phyloP scores from a whole-genome alignment of 495 filamentous ascomycete genomes.

The Elaphomyces granulatus region DNA sequence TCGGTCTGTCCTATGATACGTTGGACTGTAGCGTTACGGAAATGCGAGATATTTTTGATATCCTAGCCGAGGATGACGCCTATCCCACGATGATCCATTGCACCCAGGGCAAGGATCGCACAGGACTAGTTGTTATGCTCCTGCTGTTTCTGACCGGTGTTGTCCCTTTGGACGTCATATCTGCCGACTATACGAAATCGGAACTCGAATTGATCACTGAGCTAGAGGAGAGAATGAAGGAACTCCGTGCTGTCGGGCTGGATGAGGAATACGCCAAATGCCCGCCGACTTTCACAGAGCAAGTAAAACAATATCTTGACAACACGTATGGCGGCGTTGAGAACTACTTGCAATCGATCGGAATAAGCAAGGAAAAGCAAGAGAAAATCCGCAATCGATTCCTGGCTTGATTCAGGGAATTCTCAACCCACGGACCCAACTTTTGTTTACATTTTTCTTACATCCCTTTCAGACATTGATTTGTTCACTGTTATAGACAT shows the following conservation, averaged over 20 bases:
- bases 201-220: slow-evolving; percentile 46
- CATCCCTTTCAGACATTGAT: no score
- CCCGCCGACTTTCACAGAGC: slow-evolving; percentile 38
- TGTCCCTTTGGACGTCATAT: slow-evolving; percentile 41
- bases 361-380: slow-evolving; percentile 32
- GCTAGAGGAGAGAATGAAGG: slow-evolving; percentile 44
- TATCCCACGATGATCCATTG: slow-evolving; percentile 63
- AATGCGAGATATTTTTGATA: slow-evolving; percentile 42
- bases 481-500: neutral
- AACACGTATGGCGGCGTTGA: slow-evolving; percentile 44
- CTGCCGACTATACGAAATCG: slow-evolving; percentile 52
- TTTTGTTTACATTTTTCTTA: no score
- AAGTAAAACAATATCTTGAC: slow-evolving; percentile 36
- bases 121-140: slow-evolving; percentile 56
- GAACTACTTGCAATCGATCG: slow-evolving; percentile 44
- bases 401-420: slow-evolving; percentile 9
- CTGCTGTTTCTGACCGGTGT: slow-evolving; percentile 40
- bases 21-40: slow-evolving; percentile 48
- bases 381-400: slow-evolving; percentile 21
- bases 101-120: slow-evolving; percentile 81
- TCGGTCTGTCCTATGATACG: slow-evolving; percentile 49
- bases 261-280: slow-evolving; percentile 52
- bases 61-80: slow-evolving; percentile 28
- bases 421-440: no score
- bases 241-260: slow-evolving; percentile 55